A percentile compares a stretch with the other conserved stretches of the same genome.
phyloP scores from a whole-genome alignment of 2,329 filamentous ascomycete species.

The Aspergillus udagawae region DNA sequence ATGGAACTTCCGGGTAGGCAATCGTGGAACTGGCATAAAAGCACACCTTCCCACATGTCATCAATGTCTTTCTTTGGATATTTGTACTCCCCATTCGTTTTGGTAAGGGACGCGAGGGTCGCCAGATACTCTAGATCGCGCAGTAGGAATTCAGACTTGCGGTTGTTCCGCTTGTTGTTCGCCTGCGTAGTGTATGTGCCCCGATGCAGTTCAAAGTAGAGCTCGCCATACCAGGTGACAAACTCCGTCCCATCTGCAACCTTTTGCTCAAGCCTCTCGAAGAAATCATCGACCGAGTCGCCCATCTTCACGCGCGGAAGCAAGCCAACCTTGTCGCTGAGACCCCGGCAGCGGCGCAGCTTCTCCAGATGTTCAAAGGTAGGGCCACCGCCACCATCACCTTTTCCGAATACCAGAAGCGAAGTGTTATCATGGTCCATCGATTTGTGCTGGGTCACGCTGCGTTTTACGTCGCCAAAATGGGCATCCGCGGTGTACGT shows the following conservation, averaged over 20 bases:
- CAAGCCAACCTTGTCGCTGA: conserved; percentile 79
- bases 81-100: conserved; percentile 61
- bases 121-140: conserved; percentile 85
- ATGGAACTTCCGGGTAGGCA: conserved; percentile 93
- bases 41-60: conserved; percentile 86
- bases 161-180: conserved; percentile 95
- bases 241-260: conserved; percentile 63
- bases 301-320: conserved; percentile 87
- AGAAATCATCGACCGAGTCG: conserved; percentile 89
- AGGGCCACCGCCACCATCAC: conserved; percentile 91
- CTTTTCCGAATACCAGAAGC: conserved; percentile 90
- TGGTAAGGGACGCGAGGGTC: conserved; percentile 73
- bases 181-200: conserved; percentile 97
- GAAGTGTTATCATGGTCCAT: conserved; percentile 90
- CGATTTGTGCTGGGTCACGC: conserved; percentile 88
- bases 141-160: conserved; percentile 77
- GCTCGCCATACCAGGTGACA: conserved; percentile 94
- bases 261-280: conserved; percentile 78
- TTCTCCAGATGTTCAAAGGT: conserved; percentile 95
- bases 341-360: conserved; percentile 82
- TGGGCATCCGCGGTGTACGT: conserved; percentile 94
- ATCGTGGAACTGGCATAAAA: conserved; percentile 96
- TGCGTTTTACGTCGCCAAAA: conserved; percentile 89
- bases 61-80: conserved; percentile 96
- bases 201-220: conserved; percentile 96